These are phyloP conservation scores for Lycium barbarum DNA, from an alignment of 257 asterid genomes.

Conservation along the genomic window DNA sequence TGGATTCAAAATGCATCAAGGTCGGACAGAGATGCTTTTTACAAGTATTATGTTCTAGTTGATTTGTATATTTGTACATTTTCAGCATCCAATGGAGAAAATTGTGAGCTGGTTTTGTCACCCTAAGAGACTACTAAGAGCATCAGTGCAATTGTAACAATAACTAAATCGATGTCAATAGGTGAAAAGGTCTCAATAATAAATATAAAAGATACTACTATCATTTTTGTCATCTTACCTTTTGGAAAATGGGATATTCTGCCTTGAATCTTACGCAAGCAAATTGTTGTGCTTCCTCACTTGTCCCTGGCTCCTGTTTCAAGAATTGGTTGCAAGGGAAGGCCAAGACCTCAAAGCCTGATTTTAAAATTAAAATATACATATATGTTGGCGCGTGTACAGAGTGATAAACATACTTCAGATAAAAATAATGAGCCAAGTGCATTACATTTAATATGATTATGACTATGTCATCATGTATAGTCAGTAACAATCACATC, in stretches of 20 bases:
- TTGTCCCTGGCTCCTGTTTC: constrained; percentile 85
- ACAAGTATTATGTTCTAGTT: background rate
- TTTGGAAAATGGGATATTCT: constrained; percentile 84
- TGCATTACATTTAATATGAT: background rate
- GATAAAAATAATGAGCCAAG: background rate
- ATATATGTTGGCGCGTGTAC: background rate
- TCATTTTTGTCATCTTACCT: constrained; percentile 47
- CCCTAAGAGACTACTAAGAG: background rate
- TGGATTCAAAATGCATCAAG: constrained; percentile 12
- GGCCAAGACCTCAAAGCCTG: constrained; percentile 86
- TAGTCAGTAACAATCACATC: background rate
- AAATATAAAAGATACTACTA: background rate
- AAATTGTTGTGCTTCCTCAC: constrained; percentile 76
- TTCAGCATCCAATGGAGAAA: background rate
- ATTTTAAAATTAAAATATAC: constrained; percentile 27
- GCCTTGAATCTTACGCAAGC: constrained; percentile 89
- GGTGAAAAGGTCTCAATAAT: background rate
- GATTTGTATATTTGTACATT: background rate
- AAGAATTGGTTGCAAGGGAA: constrained; percentile 94
- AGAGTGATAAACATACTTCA: background rate
- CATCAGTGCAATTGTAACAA: background rate
- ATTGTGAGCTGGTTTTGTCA: background rate
- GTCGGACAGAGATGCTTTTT: background rate
- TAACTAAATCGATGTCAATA: background rate
- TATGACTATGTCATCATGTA: background rate